Conservation (phyloP, 257 asterid genomes). For the Thymus quinquecostatus region DNA sequence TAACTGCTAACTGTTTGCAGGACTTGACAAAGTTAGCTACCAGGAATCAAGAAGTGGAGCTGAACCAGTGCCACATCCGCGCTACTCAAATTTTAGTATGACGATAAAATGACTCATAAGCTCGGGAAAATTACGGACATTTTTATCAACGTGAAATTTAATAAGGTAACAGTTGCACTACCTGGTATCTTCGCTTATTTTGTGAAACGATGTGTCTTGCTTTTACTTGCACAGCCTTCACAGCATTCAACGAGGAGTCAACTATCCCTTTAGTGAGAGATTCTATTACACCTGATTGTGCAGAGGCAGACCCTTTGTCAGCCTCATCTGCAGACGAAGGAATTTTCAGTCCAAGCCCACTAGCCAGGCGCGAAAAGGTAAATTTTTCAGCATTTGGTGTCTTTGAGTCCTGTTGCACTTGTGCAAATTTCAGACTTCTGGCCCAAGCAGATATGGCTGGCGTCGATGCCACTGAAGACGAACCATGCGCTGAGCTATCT, state of each 20-base stretch:
- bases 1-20: conserved; percentile 14
- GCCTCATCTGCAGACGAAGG: conserved; percentile 51
- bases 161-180: conserved; percentile 33
- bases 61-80: conserved; percentile 16
- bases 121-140: conserved; percentile 3
- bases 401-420: conserved; percentile 51
- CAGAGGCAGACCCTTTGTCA: conserved; percentile 46
- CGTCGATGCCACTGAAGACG: conserved; percentile 55
- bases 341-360: conserved; percentile 73
- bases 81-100: conserved; percentile 7
- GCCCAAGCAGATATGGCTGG: conserved; percentile 74
- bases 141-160: conserved; percentile 27
- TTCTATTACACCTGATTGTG: conserved; percentile 74
- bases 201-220: conserved; percentile 96
- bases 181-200: conserved; percentile 99
- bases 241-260: conserved; percentile 86
- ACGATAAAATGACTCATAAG: conserved; percentile 2
- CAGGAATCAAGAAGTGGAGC: conserved; percentile 22
- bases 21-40: conserved; percentile 6
- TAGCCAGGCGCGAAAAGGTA: conserved; percentile 78
- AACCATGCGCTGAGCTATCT: conserved; percentile 44
- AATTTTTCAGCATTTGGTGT: conserved; percentile 49
- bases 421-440: conserved; percentile 60
- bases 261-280: conserved; percentile 85
- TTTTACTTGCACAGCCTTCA: conserved; percentile 94